Evolutionary conservation across 78 protist species (phyloP), one percentile per base, ranked within the genome.

Genomic region (Diacronema lutheri): DNA sequence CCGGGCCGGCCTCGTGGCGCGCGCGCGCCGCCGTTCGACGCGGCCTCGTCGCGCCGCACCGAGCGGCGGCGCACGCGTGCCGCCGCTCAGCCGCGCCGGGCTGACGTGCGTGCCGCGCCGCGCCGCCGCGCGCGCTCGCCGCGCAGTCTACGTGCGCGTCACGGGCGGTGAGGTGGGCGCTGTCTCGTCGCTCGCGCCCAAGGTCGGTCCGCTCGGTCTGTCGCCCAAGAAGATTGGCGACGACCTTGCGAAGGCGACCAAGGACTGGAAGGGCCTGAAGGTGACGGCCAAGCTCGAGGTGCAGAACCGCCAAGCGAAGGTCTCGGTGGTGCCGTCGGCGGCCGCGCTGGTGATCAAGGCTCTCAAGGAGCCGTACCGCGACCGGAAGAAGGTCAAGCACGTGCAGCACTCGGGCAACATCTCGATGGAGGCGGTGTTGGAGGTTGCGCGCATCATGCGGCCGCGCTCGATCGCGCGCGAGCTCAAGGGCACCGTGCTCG

Each of bases 351-450:
- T 98, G 89, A 94, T 98, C 91, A 58, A 88, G 79, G 99, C 99
- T 60, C 95, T 99, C 60, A 97, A 98, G 91, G 99, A 99, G 93
- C 99, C 99, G 41, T 88, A 41, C 50, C 94, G 99, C 46, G 99
- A 98, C 92, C 92, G 99, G 84, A 98, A 98, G 97, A 97, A 98
- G 96, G 98, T 78, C 57, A 96, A 97, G 96, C 95, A 97, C 98
- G 93, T 97, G 84, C 87, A 88, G 86, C 99, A 98, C 96, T 25
- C 80, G 69, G 99, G 99, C 83, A 90, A 93, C 96, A 65, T 98
- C 86, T 25, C 96, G 50, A 33, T 96, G 33, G 94, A 94, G 37
- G 97, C 92, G 50, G 76, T 98, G 88, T 2, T 90, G 84, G 89
- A 89, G 46, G 90, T 97, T 69, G 99, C 99, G 69, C 79, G 90